Percentiles rank a stretch among this genome's conserved stretches.
These are phyloP conservation scores for Gossypium turneri DNA, from an alignment of 345 rosid species.

Conservation along the genomic window DNA sequence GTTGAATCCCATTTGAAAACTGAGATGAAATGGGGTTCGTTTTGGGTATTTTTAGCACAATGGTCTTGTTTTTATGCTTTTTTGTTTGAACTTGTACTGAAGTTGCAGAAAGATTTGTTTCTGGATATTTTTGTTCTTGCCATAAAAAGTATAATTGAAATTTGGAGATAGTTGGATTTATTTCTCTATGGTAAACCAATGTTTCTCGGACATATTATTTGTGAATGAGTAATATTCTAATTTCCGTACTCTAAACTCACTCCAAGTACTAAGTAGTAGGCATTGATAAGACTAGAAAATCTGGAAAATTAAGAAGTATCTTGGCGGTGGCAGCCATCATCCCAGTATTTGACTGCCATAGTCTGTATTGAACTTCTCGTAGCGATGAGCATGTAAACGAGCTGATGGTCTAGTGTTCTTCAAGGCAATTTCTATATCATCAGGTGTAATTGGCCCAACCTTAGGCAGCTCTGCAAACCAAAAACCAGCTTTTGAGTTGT, in stretches of 20 bases:
- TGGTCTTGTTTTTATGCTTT: not conserved
- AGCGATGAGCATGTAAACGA: conserved; percentile 80
- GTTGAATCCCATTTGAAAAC: not conserved
- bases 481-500: not conserved
- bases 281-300: not conserved
- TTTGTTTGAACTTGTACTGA: not conserved
- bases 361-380: conserved; percentile 81
- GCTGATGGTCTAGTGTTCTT: conserved; percentile 93
- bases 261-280: not conserved
- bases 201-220: not conserved
- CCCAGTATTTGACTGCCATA: conserved; percentile 85
- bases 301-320: not conserved
- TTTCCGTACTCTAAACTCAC: not conserved
- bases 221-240: not conserved
- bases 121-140: not conserved
- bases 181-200: not conserved
- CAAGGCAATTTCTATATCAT: conserved; percentile 71
- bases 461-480: conserved; percentile 65
- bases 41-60: not conserved
- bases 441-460: conserved; percentile 63
- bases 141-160: not conserved
- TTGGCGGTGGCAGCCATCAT: conserved; percentile 20
- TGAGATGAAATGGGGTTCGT: not conserved
- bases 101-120: not conserved
- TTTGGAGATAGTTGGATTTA: not conserved